Evolutionary conservation across 345 rosid genomes (phyloP), one percentile per base, ranked within the genome.

Genomic region (Zanthoxylum bungeanum): DNA sequence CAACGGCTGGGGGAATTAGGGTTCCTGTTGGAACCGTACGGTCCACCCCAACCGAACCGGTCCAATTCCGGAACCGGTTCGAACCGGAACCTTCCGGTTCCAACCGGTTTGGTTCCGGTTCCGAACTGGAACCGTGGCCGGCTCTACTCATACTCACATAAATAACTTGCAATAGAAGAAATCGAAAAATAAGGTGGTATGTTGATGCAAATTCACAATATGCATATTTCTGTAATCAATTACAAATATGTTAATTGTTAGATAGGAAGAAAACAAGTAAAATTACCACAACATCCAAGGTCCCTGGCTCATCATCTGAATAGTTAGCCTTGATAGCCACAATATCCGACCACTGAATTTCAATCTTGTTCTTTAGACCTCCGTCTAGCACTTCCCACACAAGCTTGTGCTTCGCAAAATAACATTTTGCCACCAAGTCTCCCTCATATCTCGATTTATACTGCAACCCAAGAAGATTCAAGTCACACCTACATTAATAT

Each of bases 311-410:
- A 76, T 78, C 76, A 0, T 82, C 78, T 28, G 84, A 69, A 77
- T 76, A 90, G 70, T 47, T 82, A 49, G 86, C 93, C 66, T 85
- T 90, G 62, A 90, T 67, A 24, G 84, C 91, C 74, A 86, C 76
- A 21, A 90, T 86, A 77, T 90, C 93, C 0, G 91, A 88, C 96
- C 96, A 90, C 64, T 88, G 93, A 75, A 90, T 82, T 80, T 90
- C 96, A 22, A 90, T 86, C 82, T 90, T 90, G 63, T 86, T 90
- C 83, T 90, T 86, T 24, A 88, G 87, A 56, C 89, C 84, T 62
- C 91, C 96, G 66, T 90, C 96, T 57, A 90, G 89, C 68, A 86
- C 88, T 80, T 89, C 95, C 95, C 95, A 89, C 40, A 89, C 92
- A 31, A 89, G 85, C 78, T 86, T 90, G 76, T 88, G 89, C 83